Percentiles rank a stretch among this genome's conserved stretches.
These are phyloP conservation scores for Sporothrix pallida DNA, from an alignment of 2,329 filamentous ascomycete species.

Conservation along the genomic window DNA sequence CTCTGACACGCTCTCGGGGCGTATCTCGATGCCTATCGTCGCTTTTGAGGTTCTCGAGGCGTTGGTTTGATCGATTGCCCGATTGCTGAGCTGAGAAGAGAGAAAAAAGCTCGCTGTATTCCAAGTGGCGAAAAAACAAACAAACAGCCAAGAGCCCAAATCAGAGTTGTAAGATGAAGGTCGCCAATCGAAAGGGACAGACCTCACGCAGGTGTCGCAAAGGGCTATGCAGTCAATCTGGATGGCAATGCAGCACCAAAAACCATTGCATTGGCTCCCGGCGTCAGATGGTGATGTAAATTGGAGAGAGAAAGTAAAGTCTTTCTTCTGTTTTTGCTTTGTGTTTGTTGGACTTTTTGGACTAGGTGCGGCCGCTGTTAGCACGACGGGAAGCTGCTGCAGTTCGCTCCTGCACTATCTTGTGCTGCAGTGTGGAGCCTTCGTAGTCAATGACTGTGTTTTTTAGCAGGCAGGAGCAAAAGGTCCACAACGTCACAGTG, in stretches of 20 bases:
- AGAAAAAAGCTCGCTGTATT: constrained; percentile 17
- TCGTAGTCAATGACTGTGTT: neutral
- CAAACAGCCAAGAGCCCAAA: neutral
- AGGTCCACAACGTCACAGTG: constrained; percentile 26
- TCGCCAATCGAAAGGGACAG: neutral
- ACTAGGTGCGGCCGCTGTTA: constrained; percentile 22
- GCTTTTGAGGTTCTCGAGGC: neutral
- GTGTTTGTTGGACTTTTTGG: neutral
- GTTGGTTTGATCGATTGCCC: neutral
- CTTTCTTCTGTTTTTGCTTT: neutral
- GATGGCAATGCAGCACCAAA: neutral
- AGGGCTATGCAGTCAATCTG: constrained; percentile 24
- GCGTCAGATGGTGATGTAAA: neutral
- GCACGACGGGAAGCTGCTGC: constrained; percentile 29
- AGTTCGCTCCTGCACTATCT: neutral
- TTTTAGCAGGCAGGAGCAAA: constrained; percentile 30
- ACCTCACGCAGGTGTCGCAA: constrained; percentile 9
- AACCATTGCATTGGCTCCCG: constrained; percentile 18
- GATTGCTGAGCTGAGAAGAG: neutral
- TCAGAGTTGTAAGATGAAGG: neutral
- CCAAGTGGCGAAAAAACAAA: constrained; percentile 24
- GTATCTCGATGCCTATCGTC: neutral
- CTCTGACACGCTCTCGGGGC: neutral
- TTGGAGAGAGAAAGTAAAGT: neutral
- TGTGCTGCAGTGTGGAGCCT: neutral